Evolutionary conservation across 108 stramenopile genomes (phyloP), one percentile per base, ranked within the genome.

Genomic region (Aurantiochytrium sp.): DNA sequence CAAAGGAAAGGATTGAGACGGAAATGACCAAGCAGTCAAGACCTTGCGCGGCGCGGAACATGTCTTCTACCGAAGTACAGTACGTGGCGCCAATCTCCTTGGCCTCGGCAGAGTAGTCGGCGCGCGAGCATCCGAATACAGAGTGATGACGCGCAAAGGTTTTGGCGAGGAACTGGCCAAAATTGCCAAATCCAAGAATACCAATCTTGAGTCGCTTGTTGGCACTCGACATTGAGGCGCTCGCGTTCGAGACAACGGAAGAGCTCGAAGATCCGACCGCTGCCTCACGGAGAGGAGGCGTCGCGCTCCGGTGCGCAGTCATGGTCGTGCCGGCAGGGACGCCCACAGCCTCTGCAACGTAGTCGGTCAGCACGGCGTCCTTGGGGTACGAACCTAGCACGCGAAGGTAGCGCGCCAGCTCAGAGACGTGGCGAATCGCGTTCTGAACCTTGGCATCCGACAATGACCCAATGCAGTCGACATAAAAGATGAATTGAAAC

Each of bases 121-220:
- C 92, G 35, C 96, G 90, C 18, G 93, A 94, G 49, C 96, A 95
- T 14, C 92, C 95, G 23, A 91, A 60, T 23, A 95, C 92, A 28
- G 95, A 88, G 60, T 89, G 58, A 90, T 95, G 88, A 43, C 94
- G 92, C 5, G 89, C 90, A 91, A 98, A 94, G 89, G 92, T 95
- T 83, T 87, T 87, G 8, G 98, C 95, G 53, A 98, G 97, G 89
- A 97, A 97, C 88, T 98, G 97, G 21, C 98, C 98, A 87, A 98
- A 98, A 51, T 91, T 58, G 21, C 96, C 98, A 90, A 98, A 99
- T 19, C 98, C 98, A 44, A 99, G 91, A 47, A 99, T 94, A 10
- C 98, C 98, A 72, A 99, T 97, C 71, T 95, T 96, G 59, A 99
- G 95, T 12, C 87, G 59, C 58, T 58, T 89, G 43, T 28, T 35